Conservation (phyloP, 176 grass and related monocot genomes). For the Juncus effusus region DNA sequence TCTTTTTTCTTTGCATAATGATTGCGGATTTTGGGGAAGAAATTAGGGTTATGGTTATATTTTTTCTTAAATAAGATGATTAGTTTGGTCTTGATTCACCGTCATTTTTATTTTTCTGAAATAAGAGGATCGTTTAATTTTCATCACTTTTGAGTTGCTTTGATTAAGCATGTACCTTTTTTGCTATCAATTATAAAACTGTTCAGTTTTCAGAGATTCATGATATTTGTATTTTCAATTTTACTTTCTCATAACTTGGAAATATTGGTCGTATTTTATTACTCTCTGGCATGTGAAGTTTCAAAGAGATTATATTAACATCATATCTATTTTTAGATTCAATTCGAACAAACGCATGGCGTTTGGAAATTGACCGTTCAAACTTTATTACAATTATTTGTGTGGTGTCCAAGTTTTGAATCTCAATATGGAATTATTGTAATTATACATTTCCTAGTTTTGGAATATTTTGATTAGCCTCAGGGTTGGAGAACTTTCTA, state of each 20-base stretch:
- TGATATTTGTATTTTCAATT: neutral
- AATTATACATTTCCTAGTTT: neutral
- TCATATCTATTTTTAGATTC: neutral
- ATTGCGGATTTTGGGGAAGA: neutral
- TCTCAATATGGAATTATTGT: no score
- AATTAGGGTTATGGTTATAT: neutral
- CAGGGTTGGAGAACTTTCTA: neutral
- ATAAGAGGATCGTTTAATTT: neutral
- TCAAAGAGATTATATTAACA: conserved; percentile 1
- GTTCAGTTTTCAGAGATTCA: neutral
- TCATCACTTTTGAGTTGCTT: neutral
- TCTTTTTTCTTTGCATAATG: no score
- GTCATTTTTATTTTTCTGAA: neutral
- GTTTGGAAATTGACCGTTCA: neutral
- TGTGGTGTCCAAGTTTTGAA: no score
- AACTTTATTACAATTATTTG: neutral
- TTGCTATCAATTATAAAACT: neutral
- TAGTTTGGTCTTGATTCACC: neutral
- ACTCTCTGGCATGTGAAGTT: neutral
- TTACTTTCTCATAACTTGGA: neutral
- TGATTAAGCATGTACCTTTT: neutral
- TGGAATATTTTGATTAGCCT: neutral
- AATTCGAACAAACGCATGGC: neutral
- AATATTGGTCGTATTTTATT: neutral
- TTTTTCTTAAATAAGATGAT: neutral